These are phyloP conservation scores for Pseudoscleropodium purum DNA, from an alignment of 225 moss, liverwort and hornwort species.

Conservation along the genomic window DNA sequence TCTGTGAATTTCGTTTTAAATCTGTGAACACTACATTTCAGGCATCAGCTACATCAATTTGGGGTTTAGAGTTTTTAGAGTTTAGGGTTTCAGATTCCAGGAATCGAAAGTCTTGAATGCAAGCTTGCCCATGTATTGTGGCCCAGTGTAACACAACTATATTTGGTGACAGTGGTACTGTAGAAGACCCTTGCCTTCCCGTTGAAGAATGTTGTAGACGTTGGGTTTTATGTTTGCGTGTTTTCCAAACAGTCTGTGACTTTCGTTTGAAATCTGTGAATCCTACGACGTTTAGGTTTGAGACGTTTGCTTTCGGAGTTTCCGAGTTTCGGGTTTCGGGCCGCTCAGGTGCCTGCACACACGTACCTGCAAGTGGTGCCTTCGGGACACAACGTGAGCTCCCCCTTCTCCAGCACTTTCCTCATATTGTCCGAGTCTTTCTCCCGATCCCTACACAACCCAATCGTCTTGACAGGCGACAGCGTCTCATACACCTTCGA, in stretches of 20 bases:
- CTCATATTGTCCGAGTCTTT: slow-evolving; percentile 62
- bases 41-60: neutral
- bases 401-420: slow-evolving; percentile 48
- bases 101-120: neutral
- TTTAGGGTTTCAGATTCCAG: neutral
- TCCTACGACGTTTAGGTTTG: neutral
- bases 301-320: neutral
- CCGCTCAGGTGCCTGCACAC: neutral
- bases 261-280: neutral
- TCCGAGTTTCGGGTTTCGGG: neutral
- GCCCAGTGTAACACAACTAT: neutral
- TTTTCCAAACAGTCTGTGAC: neutral
- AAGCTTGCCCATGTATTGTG: neutral
- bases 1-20: too few relatives aligned
- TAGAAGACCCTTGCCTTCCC: neutral
- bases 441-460: slow-evolving; percentile 56
- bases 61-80: neutral
- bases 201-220: neutral
- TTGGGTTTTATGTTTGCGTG: neutral
- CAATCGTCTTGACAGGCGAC: slow-evolving; percentile 62
- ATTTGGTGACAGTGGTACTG: neutral
- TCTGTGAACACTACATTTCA: neutral
- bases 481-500: slow-evolving; percentile 55
- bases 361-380: slow-evolving; percentile 71
- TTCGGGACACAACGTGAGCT: slow-evolving; percentile 74